phyloP scores from a whole-genome alignment of 495 filamentous ascomycete genomes.

The Talaromyces proteolyticus region DNA sequence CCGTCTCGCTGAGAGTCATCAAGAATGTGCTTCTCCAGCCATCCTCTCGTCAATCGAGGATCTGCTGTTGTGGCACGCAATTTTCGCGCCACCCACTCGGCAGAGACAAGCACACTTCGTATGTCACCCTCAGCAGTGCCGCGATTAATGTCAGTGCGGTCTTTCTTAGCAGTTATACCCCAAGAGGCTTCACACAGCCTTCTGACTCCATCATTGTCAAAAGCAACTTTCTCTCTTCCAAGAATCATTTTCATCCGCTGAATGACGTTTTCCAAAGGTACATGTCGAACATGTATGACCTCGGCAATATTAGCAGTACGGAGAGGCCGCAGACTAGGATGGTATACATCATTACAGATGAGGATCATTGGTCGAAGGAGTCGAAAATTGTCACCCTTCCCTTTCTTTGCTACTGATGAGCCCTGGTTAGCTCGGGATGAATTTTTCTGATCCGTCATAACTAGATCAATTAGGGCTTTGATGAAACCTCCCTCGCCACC shows the following conservation, averaged over 20 bases:
- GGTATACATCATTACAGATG: slow-evolving; percentile 98
- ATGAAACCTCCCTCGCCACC: slow-evolving; percentile 82
- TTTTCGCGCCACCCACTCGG: slow-evolving; percentile 89
- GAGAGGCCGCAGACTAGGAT: slow-evolving; percentile 77
- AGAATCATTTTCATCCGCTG: slow-evolving; percentile 77
- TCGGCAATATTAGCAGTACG: slow-evolving; percentile 77
- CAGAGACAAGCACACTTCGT: slow-evolving; percentile 85
- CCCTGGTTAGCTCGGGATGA: slow-evolving; percentile 31
- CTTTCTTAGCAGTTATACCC: slow-evolving; percentile 67
- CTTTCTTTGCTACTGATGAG: slow-evolving; percentile 39
- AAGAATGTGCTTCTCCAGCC: slow-evolving; percentile 77
- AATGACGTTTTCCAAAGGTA: slow-evolving; percentile 81
- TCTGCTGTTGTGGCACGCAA: slow-evolving; percentile 47
- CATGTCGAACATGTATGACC: slow-evolving; percentile 86
- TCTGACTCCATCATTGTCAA: slow-evolving; percentile 80
- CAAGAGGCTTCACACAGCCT: slow-evolving; percentile 88
- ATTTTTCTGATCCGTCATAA: slow-evolving; percentile 81
- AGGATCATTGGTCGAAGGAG: slow-evolving; percentile 83
- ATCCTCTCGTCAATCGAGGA: slow-evolving; percentile 62
- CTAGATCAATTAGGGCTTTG: slow-evolving; percentile 87
- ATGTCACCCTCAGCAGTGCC: slow-evolving; percentile 84
- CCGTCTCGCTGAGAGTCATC: slow-evolving; percentile 69
- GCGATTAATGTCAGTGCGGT: slow-evolving; percentile 40
- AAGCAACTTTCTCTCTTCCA: slow-evolving; percentile 74
- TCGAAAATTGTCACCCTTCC: slow-evolving; percentile 74